A percentile compares a stretch with the other conserved stretches of the same genome.
phyloP scores from a whole-genome alignment of 768 basidiomycete genomes.

The Austroboletus festivus region DNA sequence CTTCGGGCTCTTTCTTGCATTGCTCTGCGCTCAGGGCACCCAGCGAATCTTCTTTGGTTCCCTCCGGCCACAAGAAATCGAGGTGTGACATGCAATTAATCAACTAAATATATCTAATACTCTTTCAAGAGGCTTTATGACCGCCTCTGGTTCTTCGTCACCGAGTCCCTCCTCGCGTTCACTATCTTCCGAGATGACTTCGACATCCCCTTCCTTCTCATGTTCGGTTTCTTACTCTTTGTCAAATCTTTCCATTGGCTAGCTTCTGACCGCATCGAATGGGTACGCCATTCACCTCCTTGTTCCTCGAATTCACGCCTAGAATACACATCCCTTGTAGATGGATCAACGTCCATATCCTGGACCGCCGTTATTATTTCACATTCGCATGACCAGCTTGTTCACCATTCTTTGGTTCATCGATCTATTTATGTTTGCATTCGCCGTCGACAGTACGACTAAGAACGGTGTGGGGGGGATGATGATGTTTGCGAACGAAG shows the following conservation, averaged over 20 bases:
- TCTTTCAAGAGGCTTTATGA: constrained; percentile 85
- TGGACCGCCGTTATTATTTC: constrained; percentile 78
- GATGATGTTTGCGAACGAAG: constrained; percentile 95
- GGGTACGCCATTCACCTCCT: constrained; percentile 51
- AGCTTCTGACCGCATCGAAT: constrained; percentile 91
- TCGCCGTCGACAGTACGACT: constrained; percentile 79
- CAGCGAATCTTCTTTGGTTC: constrained; percentile 91
- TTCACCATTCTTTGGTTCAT: constrained; percentile 72
- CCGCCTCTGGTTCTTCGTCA: constrained; percentile 95
- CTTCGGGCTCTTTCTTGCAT: constrained; percentile 74
- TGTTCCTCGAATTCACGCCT: neutral
- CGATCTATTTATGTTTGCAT: constrained; percentile 73
- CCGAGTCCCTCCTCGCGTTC: constrained; percentile 92
- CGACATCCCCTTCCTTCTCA: constrained; percentile 85
- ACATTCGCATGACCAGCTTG: constrained; percentile 74
- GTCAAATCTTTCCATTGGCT: constrained; percentile 99
- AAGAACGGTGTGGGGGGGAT: constrained; percentile 81
- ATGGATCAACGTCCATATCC: constrained; percentile 97
- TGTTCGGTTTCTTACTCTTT: constrained; percentile 93
- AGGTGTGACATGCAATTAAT: constrained; percentile 47
- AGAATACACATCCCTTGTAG: constrained; percentile 40
- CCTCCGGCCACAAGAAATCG: constrained; percentile 83
- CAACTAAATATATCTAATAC: neutral
- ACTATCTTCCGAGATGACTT: constrained; percentile 98
- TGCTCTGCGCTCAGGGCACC: constrained; percentile 71